Evolutionary conservation across 2,329 filamentous ascomycete species (phyloP).

Genomic region (Claviceps fusiformis): DNA sequence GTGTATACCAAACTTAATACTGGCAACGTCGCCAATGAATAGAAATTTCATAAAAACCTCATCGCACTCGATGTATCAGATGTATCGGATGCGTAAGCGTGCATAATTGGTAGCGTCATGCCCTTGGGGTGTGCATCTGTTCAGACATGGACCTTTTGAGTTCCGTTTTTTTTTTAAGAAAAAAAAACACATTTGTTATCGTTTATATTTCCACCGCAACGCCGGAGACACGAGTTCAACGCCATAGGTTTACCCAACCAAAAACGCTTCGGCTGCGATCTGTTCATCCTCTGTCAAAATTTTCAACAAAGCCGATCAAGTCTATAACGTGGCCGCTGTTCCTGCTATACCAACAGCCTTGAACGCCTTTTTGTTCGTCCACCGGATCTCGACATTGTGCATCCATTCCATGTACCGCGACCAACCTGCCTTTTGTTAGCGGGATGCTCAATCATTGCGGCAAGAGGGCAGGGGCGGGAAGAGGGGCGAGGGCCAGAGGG

Average conservation of each 20-base stretch:
- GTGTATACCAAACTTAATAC: conserved; percentile 9
- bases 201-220: not conserved
- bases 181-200: no score
- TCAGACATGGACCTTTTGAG: no score
- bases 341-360: conserved; percentile 49
- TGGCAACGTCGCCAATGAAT: not conserved
- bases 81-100: not conserved
- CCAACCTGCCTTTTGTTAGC: conserved; percentile 50
- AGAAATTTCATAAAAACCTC: not conserved
- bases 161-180: no score
- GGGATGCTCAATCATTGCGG: not conserved
- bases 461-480: not conserved
- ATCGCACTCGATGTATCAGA: no score
- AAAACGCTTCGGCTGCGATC: not conserved
- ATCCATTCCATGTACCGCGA: conserved; percentile 89
- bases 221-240: not conserved
- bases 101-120: no score
- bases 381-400: conserved; percentile 61
- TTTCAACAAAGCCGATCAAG: not conserved
- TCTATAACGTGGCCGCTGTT: conserved; percentile 40
- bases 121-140: not conserved
- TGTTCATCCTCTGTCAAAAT: not conserved
- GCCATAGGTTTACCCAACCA: no score
- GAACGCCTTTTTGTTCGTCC: conserved; percentile 50
- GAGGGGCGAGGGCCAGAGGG: no score